Conservation (phyloP, 176 grass and related monocot species). For the Zoysia pacifica region DNA sequence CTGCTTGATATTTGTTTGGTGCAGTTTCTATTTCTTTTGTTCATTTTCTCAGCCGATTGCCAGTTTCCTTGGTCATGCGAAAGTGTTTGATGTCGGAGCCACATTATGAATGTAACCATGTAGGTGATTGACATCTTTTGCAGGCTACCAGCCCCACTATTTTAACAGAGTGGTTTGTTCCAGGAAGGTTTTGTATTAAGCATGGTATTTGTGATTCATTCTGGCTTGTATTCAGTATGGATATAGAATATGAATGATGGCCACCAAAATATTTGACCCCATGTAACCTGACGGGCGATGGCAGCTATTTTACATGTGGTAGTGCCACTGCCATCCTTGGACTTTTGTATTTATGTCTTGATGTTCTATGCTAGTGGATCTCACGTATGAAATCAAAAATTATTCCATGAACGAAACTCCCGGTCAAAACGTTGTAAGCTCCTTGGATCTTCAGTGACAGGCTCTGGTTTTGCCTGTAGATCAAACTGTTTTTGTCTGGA, state of each 20-base stretch:
- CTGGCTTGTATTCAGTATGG: constrained; percentile 13
- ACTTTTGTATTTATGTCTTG: background rate
- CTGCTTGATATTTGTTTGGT: constrained; percentile 46
- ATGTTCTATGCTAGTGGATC: background rate
- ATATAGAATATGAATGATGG: constrained; percentile 2
- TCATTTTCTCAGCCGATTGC: constrained; percentile 29
- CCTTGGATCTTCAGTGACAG: background rate
- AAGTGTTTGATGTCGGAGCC: constrained; percentile 37
- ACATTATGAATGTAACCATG: constrained; percentile 45
- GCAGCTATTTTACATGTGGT: constrained; percentile 8
- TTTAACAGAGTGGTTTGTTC: constrained; percentile 60
- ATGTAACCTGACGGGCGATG: constrained; percentile 23
- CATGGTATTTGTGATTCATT: constrained; percentile 41
- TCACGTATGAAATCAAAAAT: background rate
- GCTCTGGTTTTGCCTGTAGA: background rate
- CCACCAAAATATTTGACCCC: constrained; percentile 4
- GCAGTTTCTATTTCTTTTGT: constrained; percentile 37
- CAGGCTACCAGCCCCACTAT: constrained; percentile 31
- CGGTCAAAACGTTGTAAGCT: background rate
- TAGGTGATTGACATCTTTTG: constrained; percentile 15
- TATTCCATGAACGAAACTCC: background rate
- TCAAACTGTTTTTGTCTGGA: background rate
- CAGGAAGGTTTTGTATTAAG: constrained; percentile 38
- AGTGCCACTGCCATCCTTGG: constrained; percentile 1
- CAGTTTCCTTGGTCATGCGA: constrained; percentile 34